A percentile compares a stretch with the other conserved stretches of the same genome.
Evolutionary conservation across 2,329 filamentous ascomycete species (phyloP).

Genomic region (Xylariaceae sp.): DNA sequence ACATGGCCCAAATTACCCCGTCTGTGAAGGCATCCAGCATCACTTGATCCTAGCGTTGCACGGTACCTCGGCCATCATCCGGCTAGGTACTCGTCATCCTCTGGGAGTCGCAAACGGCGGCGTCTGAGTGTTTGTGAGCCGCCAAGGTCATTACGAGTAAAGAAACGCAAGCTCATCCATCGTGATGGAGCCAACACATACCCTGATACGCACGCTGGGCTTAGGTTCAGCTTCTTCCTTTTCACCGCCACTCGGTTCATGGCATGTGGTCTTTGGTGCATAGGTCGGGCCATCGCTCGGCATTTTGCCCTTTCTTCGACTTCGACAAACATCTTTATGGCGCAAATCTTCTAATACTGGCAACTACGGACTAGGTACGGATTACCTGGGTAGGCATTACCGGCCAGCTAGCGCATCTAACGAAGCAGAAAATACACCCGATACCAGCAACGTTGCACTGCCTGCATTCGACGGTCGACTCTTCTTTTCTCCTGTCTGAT

Average conservation of each 20-base stretch:
- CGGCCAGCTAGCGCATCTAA: not conserved
- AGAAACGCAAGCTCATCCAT: not conserved
- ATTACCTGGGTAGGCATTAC: not conserved
- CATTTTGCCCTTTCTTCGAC: not conserved
- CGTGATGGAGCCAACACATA: conserved; percentile 3
- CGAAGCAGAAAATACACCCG: not conserved
- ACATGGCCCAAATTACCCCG: conserved; percentile 18
- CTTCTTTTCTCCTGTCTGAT: conserved; percentile 19
- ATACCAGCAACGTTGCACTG: conserved; percentile 16
- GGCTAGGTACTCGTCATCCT: conserved; percentile 7
- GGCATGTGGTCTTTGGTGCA: conserved; percentile 2
- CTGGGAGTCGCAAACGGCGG: conserved; percentile 4
- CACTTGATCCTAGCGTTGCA: conserved; percentile 19
- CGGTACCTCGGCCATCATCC: conserved; percentile 16
- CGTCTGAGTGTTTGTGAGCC: no score
- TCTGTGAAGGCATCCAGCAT: conserved; percentile 13
- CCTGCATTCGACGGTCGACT: conserved; percentile 9
- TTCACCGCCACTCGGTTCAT: conserved; percentile 18
- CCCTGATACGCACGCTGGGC: not conserved
- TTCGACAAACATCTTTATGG: not conserved
- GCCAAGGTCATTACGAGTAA: not conserved
- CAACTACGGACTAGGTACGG: not conserved
- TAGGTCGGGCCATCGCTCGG: not conserved
- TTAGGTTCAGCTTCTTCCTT: conserved; percentile 15
- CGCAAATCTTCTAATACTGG: not conserved